Conservation (phyloP, 768 basidiomycete species). For the Tulasnella sp. region DNA sequence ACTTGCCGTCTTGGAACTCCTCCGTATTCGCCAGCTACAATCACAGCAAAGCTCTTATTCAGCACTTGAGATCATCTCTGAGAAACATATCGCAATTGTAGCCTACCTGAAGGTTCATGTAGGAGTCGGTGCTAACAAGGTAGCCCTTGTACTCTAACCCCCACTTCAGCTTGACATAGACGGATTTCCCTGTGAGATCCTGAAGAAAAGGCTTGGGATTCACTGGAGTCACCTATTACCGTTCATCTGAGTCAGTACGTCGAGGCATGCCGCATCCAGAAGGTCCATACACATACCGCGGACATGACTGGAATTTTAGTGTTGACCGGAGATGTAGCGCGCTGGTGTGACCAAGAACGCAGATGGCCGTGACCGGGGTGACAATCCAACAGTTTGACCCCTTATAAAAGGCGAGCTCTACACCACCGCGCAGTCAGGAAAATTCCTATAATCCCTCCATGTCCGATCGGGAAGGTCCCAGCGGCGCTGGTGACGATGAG, state of each 20-base stretch:
- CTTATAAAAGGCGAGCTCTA: too few species aligned
- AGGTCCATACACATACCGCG: conserved; percentile 35
- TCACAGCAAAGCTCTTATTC: not conserved
- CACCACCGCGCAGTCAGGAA: not conserved
- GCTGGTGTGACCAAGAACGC: too few species aligned
- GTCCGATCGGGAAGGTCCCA: conserved; percentile 84
- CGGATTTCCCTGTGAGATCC: conserved; percentile 94
- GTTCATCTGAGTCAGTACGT: not conserved
- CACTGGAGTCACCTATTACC: conserved; percentile 66
- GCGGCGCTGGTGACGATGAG: conserved; percentile 72
- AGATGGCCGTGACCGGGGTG: too few species aligned
- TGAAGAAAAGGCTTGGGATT: conserved; percentile 99
- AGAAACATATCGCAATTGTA: not conserved
- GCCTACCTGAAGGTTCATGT: conserved; percentile 96
- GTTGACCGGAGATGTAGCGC: too few species aligned
- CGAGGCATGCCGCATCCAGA: not conserved
- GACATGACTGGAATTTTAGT: conserved; percentile 36
- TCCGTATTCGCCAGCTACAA: conserved; percentile 93
- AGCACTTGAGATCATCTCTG: not conserved
- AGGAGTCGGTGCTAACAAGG: conserved; percentile 95
- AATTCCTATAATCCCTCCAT: conserved; percentile 32
- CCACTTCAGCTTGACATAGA: conserved; percentile 95
- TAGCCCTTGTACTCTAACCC: conserved; percentile 98
- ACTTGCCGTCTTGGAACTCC: conserved; percentile 92
- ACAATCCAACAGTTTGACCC: too few species aligned